Base-by-base conservation (phyloP, 257 asterid genomes). In the Forsythia viridissima region DNA sequence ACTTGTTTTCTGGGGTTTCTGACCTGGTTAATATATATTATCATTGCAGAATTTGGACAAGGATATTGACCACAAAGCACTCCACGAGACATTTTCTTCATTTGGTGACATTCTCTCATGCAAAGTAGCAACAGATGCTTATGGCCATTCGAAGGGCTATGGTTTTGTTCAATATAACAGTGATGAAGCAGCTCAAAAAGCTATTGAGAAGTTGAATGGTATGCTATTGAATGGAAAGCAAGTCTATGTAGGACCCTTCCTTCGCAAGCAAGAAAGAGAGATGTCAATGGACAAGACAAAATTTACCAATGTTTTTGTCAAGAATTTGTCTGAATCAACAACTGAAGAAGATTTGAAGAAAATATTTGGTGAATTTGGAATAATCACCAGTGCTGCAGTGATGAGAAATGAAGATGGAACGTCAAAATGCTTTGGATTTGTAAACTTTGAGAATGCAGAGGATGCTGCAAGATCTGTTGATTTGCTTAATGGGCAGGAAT, bases 401-500 rank as follows among this genome's bases (percentile, higher is more conserved):
- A 94, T 94, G 96, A 90, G 91, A 83, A 91, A 92, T 80, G 97
- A 86, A 73, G 94, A 92, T 80, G 97, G 98, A 63, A 87, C 88
- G 4, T 91, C 98, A 9, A 91, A 84, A 78, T 86, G 97, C 84
- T 94, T 94, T 86, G 98, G 98, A 21, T 94, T 94, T 81, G 91
- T 94, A 9, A 94, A 94, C 86, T 94, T 94, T 82, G 97, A 94
- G 86, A 86, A 87, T 81, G 84, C 93, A 38, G 98, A 90, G 46
- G 98, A 91, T 89, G 98, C 98, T 70, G 93, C 94, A 55, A 90
- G 87, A 81, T 84, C 98, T 44, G 97, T 94, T 79, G 98, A 91
- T 18, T 86, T 92, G 76, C 90, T 94, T 9, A 90, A 92, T 84
- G 97, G 97, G 34, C 65, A 88, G 66, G 86, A 82, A 57, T 44